These are phyloP conservation scores for Leucosporidium scottii DNA, from an alignment of 768 basidiomycete species.

Conservation along the genomic window DNA sequence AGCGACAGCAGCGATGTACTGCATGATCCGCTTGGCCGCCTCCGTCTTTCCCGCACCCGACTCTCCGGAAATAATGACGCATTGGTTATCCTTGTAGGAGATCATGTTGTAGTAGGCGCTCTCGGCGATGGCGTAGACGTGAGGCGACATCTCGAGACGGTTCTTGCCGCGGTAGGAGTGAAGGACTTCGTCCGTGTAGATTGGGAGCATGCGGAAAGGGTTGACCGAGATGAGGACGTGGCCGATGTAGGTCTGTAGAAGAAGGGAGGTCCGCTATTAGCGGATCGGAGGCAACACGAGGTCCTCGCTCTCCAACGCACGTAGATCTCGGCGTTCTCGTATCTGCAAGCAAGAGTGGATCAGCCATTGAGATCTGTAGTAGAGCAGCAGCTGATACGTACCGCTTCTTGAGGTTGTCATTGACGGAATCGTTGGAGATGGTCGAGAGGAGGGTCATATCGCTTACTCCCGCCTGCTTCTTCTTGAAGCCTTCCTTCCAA, in stretches of 20 bases:
- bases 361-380: background rate
- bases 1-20: conserved; percentile 96
- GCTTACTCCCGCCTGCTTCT: conserved; percentile 91
- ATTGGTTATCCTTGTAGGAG: conserved; percentile 98
- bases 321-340: conserved; percentile 88
- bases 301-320: conserved; percentile 37
- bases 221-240: conserved; percentile 98
- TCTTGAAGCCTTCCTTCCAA: conserved; percentile 99
- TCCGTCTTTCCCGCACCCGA: conserved; percentile 99
- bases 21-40: conserved; percentile 99
- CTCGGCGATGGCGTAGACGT: conserved; percentile 97
- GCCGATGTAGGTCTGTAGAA: conserved; percentile 79
- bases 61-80: conserved; percentile 98
- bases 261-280: background rate
- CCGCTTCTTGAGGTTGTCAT: conserved; percentile 94
- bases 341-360: background rate
- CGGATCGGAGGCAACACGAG: background rate
- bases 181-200: conserved; percentile 86
- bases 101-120: conserved; percentile 98
- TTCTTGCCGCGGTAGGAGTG: conserved; percentile 90
- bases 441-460: conserved; percentile 98
- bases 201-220: conserved; percentile 84
- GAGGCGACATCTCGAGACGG: conserved; percentile 91
- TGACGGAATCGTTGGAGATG: conserved; percentile 95
- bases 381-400: conserved; percentile 44